phyloP scores from a whole-genome alignment of 352 stramenopile genomes.

The Phytophthora sp. region DNA sequence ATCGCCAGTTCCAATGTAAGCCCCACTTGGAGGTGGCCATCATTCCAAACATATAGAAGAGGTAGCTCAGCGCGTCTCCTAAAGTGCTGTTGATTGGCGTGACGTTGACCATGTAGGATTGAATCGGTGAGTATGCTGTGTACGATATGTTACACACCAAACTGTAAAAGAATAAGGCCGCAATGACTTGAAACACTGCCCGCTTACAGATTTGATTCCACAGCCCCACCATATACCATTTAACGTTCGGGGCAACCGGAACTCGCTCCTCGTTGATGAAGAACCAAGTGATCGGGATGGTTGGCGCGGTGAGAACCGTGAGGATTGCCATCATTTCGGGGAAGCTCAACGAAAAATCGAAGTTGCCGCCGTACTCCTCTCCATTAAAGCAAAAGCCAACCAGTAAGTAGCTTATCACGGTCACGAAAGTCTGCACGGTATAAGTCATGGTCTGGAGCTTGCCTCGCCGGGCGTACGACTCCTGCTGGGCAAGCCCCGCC shows the following conservation, averaged over 20 bases:
- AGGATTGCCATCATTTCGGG: conserved; percentile 39
- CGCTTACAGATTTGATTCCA: conserved; percentile 45
- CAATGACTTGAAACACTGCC: conserved; percentile 56
- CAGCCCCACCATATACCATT: conserved; percentile 37
- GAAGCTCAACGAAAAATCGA: conserved; percentile 46
- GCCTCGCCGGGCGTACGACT: conserved; percentile 46
- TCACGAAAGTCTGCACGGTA: conserved; percentile 43
- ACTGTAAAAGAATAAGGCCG: conserved; percentile 44
- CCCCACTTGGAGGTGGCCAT: conserved; percentile 46
- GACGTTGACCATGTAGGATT: conserved; percentile 37
- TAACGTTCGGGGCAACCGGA: conserved; percentile 20
- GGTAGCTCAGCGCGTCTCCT: conserved; percentile 30
- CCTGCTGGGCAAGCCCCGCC: conserved; percentile 58
- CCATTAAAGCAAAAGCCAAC: conserved; percentile 54
- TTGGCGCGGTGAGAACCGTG: conserved; percentile 36
- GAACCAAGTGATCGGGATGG: conserved; percentile 52
- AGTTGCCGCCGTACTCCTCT: conserved; percentile 44
- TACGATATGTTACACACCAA: conserved; percentile 34
- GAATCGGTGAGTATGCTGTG: conserved; percentile 31
- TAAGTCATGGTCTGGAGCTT: conserved; percentile 60
- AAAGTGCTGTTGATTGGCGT: conserved; percentile 38
- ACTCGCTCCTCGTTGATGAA: conserved; percentile 42
- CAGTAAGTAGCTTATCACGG: conserved; percentile 44
- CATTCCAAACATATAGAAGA: conserved; percentile 39
- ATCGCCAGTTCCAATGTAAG: conserved; percentile 51